phyloP scores from a whole-genome alignment of 208 protist species.

The Leishmania mexicana region DNA sequence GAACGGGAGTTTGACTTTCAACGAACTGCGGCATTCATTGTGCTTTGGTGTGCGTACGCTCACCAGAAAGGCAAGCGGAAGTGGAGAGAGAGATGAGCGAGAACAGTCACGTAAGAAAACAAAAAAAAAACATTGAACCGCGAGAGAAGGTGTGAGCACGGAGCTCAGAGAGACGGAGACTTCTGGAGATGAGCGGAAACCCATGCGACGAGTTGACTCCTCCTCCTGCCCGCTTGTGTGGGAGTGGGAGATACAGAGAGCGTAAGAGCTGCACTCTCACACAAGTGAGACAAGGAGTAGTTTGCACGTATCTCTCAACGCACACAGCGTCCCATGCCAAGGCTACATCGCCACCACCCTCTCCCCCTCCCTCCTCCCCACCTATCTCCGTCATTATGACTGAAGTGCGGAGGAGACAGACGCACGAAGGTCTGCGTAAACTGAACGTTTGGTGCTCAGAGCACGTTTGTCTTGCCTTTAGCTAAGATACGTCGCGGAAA shows the following conservation, averaged over 20 bases:
- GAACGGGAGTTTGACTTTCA: background rate
- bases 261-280: background rate
- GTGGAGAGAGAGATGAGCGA: background rate
- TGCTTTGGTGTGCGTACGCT: background rate
- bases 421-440: background rate
- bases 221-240: background rate
- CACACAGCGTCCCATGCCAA: background rate
- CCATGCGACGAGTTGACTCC: background rate
- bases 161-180: background rate
- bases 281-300: background rate
- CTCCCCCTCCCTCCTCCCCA: background rate
- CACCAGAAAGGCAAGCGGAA: background rate
- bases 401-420: background rate
- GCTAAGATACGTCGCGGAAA: background rate
- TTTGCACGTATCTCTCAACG: background rate
- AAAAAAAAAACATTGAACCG: background rate
- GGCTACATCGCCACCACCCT: background rate
- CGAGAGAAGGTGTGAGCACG: background rate
- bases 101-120: background rate
- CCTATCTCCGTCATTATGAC: background rate
- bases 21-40: background rate
- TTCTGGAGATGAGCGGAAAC: background rate
- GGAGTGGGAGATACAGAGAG: background rate
- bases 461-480: background rate
- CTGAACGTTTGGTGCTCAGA: background rate